phyloP scores from a whole-genome alignment of 2,329 filamentous ascomycete genomes.

The Moelleriella libera region DNA sequence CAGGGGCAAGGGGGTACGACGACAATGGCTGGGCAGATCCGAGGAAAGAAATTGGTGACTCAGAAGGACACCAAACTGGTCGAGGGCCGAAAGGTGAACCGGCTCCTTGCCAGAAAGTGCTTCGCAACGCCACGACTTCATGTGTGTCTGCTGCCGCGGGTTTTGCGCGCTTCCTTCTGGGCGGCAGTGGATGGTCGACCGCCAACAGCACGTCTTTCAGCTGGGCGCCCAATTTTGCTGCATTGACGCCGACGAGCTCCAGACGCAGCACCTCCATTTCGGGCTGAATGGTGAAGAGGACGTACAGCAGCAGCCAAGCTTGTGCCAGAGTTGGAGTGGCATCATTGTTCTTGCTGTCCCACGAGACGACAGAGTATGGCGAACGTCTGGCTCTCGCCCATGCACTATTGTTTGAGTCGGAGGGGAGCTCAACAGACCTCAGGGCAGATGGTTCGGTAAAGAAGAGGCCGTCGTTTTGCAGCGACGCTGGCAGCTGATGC shows the following conservation, averaged over 20 bases:
- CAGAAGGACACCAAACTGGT: constrained; percentile 43
- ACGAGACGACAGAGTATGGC: constrained; percentile 28
- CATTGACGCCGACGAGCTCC: constrained; percentile 23
- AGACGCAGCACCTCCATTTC: constrained; percentile 34
- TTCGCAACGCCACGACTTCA: constrained; percentile 29
- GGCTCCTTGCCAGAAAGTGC: constrained; percentile 57
- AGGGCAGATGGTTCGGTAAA: constrained; percentile 31
- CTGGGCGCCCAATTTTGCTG: constrained; percentile 20
- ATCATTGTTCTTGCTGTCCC: constrained; percentile 17
- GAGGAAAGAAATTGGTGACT: constrained; percentile 21
- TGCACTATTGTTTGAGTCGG: constrained; percentile 37
- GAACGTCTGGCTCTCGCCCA: constrained; percentile 43
- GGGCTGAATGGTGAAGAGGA: constrained; percentile 35
- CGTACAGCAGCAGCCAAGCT: constrained; percentile 38
- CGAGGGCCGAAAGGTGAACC: constrained; percentile 53
- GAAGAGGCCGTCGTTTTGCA: constrained; percentile 21
- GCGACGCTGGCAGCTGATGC: constrained; percentile 13
- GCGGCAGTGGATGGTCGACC: constrained; percentile 29
- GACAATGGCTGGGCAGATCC: constrained; percentile 19
- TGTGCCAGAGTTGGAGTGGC: constrained; percentile 31
- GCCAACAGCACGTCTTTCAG: constrained; percentile 33
- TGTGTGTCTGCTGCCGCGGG: constrained; percentile 13
- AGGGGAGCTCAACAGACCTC: constrained; percentile 33
- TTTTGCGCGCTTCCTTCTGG: constrained; percentile 13
- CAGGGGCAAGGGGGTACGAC: constrained; percentile 33